Evolutionary conservation across 192 early-diverging fungal genomes (phyloP).

Genomic region (Dispira simplex): DNA sequence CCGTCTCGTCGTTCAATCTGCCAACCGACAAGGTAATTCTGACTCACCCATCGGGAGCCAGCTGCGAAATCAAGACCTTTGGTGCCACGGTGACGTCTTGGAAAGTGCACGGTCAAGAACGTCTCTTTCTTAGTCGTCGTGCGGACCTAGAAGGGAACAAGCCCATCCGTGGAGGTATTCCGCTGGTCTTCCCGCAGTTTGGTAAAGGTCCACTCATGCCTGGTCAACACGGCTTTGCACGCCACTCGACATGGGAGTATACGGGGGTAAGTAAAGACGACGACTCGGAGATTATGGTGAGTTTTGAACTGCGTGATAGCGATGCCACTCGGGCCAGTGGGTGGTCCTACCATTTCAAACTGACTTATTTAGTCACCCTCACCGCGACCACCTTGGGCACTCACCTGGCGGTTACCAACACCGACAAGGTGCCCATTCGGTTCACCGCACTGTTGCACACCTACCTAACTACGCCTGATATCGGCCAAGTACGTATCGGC

Average conservation of each 20-base stretch:
- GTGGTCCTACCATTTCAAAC: slow-evolving; percentile 61
- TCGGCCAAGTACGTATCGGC: slow-evolving; percentile 37
- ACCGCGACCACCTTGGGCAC: slow-evolving; percentile 53
- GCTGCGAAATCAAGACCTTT: slow-evolving; percentile 24
- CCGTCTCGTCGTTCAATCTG: background rate
- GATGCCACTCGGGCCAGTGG: slow-evolving; percentile 11
- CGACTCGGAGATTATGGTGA: slow-evolving; percentile 17
- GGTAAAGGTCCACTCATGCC: slow-evolving; percentile 27
- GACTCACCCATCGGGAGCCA: slow-evolving; percentile 14
- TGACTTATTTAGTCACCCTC: slow-evolving; percentile 70
- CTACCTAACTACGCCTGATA: slow-evolving; percentile 61
- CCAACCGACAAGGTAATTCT: slow-evolving; percentile 22
- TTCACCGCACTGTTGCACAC: slow-evolving; percentile 91
- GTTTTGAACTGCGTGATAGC: slow-evolving; percentile 23
- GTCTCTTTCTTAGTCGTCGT: slow-evolving; percentile 71
- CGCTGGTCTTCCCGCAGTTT: slow-evolving; percentile 37
- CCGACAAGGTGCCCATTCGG: slow-evolving; percentile 45
- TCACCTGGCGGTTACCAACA: slow-evolving; percentile 59
- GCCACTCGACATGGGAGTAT: slow-evolving; percentile 23
- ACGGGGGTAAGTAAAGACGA: slow-evolving; percentile 18
- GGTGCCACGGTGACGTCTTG: slow-evolving; percentile 92
- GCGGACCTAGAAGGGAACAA: slow-evolving; percentile 79
- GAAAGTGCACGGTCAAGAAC: slow-evolving; percentile 55
- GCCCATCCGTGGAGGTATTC: slow-evolving; percentile 77
- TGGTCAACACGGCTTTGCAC: slow-evolving; percentile 33